Evolutionary conservation across 345 rosid species (phyloP).

Genomic region (Luvunga scandens): DNA sequence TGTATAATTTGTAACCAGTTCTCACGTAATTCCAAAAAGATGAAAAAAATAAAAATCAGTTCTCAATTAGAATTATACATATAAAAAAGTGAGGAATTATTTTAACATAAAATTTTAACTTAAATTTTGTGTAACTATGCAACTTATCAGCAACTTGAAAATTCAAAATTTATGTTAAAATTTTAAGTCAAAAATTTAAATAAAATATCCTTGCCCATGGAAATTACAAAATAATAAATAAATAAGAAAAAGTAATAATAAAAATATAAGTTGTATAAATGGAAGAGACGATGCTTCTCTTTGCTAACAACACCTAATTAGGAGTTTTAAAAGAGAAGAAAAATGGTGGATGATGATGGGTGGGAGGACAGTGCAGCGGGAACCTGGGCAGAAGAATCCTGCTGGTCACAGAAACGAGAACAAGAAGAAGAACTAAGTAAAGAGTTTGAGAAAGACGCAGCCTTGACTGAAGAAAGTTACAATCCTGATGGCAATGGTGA

Average conservation of each 20-base stretch:
- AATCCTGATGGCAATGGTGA: background rate
- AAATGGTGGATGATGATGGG: background rate
- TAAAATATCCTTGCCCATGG: no score
- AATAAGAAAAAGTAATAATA: background rate
- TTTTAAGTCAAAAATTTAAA: no score
- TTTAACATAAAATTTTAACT: no score
- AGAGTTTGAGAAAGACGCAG: constrained; percentile 3
- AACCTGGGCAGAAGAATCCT: background rate
- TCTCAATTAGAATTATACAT: no score
- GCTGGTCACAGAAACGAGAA: constrained; percentile 2
- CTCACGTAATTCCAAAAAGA: no score
- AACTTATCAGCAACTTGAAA: no score
- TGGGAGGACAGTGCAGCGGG: background rate
- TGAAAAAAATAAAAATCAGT: no score
- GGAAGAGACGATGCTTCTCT: background rate
- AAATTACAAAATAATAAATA: background rate
- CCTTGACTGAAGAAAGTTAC: background rate
- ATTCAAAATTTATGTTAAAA: no score
- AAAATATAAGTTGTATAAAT: background rate
- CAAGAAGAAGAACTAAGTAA: background rate
- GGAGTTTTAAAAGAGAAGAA: background rate
- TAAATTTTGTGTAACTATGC: no score
- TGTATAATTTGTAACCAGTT: no score
- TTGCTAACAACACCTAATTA: background rate
- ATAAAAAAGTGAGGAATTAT: no score